A percentile compares a stretch with the other conserved stretches of the same genome.
phyloP scores from a whole-genome alignment of 768 basidiomycete species.

The Phlegmacium glaucopus region DNA sequence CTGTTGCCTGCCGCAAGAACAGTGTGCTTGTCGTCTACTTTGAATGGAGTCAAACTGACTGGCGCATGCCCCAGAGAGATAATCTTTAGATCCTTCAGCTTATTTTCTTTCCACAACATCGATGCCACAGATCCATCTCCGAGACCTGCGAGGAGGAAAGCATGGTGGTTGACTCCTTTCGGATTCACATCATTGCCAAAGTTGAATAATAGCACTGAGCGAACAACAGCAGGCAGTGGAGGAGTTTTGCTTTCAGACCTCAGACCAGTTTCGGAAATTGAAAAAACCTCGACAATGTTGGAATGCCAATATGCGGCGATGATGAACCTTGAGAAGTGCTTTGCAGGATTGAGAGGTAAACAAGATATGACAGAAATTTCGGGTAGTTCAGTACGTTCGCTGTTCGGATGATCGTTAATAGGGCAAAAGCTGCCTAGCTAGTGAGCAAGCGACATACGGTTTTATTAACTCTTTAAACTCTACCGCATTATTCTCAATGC shows the following conservation, averaged over 20 bases:
- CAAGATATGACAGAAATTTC: conserved; percentile 77
- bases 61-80: conserved; percentile 67
- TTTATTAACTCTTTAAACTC: conserved; percentile 14
- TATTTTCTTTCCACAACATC: conserved; percentile 43
- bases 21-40: conserved; percentile 46
- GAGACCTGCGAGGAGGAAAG: conserved; percentile 70
- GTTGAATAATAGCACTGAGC: conserved; percentile 51
- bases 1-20: conserved; percentile 74
- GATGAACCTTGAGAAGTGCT: conserved; percentile 44
- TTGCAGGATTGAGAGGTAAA: conserved; percentile 45
- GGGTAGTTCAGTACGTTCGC: conserved; percentile 8
- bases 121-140: conserved; percentile 70
- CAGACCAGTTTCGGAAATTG: conserved; percentile 21
- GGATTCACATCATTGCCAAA: conserved; percentile 45
- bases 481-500: conserved; percentile 35
- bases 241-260: conserved; percentile 28
- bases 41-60: conserved; percentile 54
- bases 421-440: background rate
- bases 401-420: conserved; percentile 1
- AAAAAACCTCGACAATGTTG: conserved; percentile 58
- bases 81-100: conserved; percentile 50
- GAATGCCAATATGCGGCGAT: conserved; percentile 78
- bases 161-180: conserved; percentile 33
- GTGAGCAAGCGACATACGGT: background rate
- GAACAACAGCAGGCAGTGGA: conserved; percentile 38